phyloP scores from a whole-genome alignment of 2,329 filamentous ascomycete genomes.

The Ceratocystiopsis brevicomis region DNA sequence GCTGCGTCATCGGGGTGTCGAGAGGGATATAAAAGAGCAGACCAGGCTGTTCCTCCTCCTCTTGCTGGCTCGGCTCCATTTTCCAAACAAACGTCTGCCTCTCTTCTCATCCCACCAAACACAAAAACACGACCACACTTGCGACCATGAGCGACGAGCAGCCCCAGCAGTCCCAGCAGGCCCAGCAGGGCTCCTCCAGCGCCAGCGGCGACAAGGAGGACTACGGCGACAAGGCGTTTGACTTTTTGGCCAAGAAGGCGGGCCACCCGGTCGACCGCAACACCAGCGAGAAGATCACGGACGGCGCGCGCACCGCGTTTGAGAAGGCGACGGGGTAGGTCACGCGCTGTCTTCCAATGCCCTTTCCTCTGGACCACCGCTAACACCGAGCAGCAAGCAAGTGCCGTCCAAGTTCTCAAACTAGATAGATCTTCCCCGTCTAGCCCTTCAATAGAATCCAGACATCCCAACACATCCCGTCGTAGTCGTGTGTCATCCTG shows the following conservation, averaged over 20 bases:
- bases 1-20: too few relatives aligned
- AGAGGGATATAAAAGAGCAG: too few relatives aligned
- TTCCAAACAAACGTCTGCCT: too few relatives aligned
- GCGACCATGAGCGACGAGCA: slow-evolving; percentile 3
- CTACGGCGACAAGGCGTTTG: slow-evolving; percentile 14
- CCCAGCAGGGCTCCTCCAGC: background rate
- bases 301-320: slow-evolving; percentile 15
- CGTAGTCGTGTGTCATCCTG: background rate
- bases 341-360: background rate
- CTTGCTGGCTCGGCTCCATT: too few relatives aligned
- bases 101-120: too few relatives aligned
- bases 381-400: slow-evolving; percentile 16
- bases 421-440: too few relatives aligned
- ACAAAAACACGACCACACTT: background rate
- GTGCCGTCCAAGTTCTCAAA: slow-evolving; percentile 17
- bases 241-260: slow-evolving; percentile 12
- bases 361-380: too few relatives aligned
- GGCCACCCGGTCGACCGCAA: slow-evolving; percentile 10
- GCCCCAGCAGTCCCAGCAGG: background rate
- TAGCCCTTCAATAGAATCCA: too few relatives aligned
- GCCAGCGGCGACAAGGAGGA: slow-evolving; percentile 6
- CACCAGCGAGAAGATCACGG: slow-evolving; percentile 17
- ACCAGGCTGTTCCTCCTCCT: too few relatives aligned
- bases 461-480: background rate
- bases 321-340: slow-evolving; percentile 22